Evolutionary conservation across 768 basidiomycete species (phyloP), one percentile per base, ranked within the genome.

Genomic region (Naganishia vishniacii): DNA sequence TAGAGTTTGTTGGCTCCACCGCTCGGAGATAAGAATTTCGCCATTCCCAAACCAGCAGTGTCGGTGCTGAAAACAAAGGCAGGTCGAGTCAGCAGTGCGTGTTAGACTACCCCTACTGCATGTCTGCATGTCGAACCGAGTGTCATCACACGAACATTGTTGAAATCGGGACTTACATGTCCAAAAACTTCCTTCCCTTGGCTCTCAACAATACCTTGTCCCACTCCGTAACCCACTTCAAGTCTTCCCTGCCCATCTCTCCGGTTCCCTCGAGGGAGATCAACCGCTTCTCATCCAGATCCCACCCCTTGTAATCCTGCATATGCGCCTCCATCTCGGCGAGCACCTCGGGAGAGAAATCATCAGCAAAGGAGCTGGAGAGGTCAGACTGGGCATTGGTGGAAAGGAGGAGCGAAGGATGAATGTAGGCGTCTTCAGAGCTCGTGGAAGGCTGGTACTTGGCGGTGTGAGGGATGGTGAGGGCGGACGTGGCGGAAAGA

Each of bases 161-260:
- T n/a, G n/a, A n/a, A n/a, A 51, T 23, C 13, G 11, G 7, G 46
- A 68, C 69, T 45, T 67, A 80, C 79, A 94, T 82, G 76, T 93
- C 91, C 79, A 93, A 88, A 82, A 92, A 93, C 59, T 83, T 86
- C 78, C 85, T 71, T 67, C 89, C 89, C 68, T 83, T 81, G 53
- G 85, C 85, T 78, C 88, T 93, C 65, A 85, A 82, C 71, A 84
- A 80, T 66, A 93, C 87, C 89, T 94, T 95, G 70, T 92, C 86
- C n/a, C 88, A 78, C 78, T 95, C 92, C 15, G 90, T 84, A 80
- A 91, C 87, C 86, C 84, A 87, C 58, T 86, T 82, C 3, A 89
- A 86, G 12, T 80, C 79, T 71, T 84, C 77, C 37, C 56, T 49
- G 45, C 45, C 47, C 60, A 26, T 56, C 37, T 56, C 37, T 6